Conservation (phyloP, 305 asterid genomes). For the Fraxinus paxiana region DNA sequence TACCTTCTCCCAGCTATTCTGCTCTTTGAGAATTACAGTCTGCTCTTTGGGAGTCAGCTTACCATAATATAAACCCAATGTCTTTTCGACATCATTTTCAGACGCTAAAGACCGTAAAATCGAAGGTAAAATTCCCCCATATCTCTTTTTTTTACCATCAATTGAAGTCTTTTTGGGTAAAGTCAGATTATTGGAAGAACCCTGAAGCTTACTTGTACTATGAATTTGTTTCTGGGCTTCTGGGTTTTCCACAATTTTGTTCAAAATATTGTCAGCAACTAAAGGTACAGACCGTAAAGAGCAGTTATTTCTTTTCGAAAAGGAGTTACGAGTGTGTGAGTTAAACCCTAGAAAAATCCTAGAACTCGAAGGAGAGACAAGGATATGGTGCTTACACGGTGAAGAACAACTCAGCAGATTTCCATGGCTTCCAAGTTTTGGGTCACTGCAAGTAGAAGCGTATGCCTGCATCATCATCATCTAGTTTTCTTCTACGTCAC, state of each 20-base stretch:
- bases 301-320: neutral
- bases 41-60: conserved; percentile 66
- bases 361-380: conserved; percentile 30
- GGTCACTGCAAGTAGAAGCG: neutral
- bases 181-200: conserved; percentile 41
- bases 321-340: conserved; percentile 16
- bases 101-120: conserved; percentile 54
- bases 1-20: conserved; percentile 68
- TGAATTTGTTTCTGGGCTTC: conserved; percentile 31
- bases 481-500: neutral
- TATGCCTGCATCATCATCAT: neutral
- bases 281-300: conserved; percentile 3
- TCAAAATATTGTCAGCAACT: conserved; percentile 13
- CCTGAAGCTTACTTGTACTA: conserved; percentile 25
- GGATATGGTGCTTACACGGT: conserved; percentile 47
- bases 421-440: conserved; percentile 11
- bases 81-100: conserved; percentile 54
- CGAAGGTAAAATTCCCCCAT: conserved; percentile 68
- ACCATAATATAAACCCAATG: conserved; percentile 52
- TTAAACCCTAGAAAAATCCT: conserved; percentile 45
- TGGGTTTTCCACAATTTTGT: conserved; percentile 15
- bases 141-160: conserved; percentile 47
- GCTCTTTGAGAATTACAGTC: conserved; percentile 82
- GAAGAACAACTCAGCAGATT: conserved; percentile 22
- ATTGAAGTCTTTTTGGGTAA: conserved; percentile 34